Evolutionary conservation across 805 yeast species (phyloP), one percentile per base, ranked within the genome.

Genomic region (Sugiyamaella mastotermitis): DNA sequence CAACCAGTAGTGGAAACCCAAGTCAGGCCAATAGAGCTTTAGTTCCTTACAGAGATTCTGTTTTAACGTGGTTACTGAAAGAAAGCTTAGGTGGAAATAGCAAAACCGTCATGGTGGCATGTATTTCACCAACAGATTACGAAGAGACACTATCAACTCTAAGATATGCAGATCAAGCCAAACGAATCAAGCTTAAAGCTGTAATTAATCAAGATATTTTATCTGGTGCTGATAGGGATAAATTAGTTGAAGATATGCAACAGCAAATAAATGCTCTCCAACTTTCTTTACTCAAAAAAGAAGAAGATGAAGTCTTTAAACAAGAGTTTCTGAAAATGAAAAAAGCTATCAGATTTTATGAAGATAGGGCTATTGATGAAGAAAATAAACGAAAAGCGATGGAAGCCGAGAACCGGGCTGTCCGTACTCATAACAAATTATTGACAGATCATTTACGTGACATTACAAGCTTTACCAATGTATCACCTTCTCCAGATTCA

Each of bases 61-160:
- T 71, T 0, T 61, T 84, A 38, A 84, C 94, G 0, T 80, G 88
- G 75, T 61, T 84, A 2, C 63, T 84, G 45, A 79, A 78, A 51
- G 90, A 83, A 48, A 77, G 76, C 42, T 61, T 85, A 25, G 86
- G 92, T 1, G 95, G 95, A 1, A 82, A 83, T 52, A 80, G 92
- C n/a, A 83, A 81, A 52, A 87, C 94, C 0, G 80, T 80, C 1
- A 76, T 86, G 82, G 72, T 86, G n/a, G 92, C 92, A 15, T 85
- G 94, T 55, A 68, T 86, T 0, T 78, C 94, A 0, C 94, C 94
- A 0, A 67, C 76, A 13, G 90, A 82, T 50, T 80, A 75, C 56
- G 88, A 83, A 15, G 94, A 84, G 51, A 78, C 86, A 0, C 56
- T 78, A 48, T 80, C 83, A 28, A 84, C 94, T 0, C 61, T 84